Base-by-base conservation (phyloP, 2,329 filamentous ascomycete species). In the Phoma sp. region DNA sequence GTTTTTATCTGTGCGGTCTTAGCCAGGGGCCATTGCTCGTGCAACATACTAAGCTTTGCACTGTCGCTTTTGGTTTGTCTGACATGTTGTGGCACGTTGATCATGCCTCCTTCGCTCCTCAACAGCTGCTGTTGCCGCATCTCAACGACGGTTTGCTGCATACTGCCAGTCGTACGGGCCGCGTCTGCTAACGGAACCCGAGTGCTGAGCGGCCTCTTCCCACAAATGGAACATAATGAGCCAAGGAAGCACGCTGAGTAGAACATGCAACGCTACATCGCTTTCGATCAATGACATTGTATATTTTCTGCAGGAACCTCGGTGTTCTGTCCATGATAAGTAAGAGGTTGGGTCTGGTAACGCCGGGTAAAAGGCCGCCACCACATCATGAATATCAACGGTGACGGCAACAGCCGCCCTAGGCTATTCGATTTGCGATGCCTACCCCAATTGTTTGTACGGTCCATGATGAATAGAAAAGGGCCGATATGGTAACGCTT, bases 391-490 rank as follows among this genome's bases (percentile, higher is more conserved):
- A 18, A 37, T 40, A 42, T 49, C 25, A 45, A 44, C 36, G 33
- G 13, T 40, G n/a, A 22, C 29, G 24, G n/a, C 36, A 24, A 36
- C 30, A 42, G 29, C 30, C 41, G 36, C 41, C 46, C 45, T 45
- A 46, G 41, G 18, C 40, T 55, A 30, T 18, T 23, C 30, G 36
- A 40, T 18, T 44, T 14, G 45, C 32, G 27, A 45, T 37, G 42
- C 40, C 18, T 22, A 36, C 41, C 32, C 36, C 29, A 25, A 29
- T 49, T 40, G 8, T 45, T 29, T 32, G 29, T 18, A 29, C 46
- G 37, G 41, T 50, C 27, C 52, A 33, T 30, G 46, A 55, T 43
- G 41, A 41, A 36, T 14, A 40, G 41, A 55, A 25, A 55, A 55
- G 46, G 52, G 32, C 46, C 52, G 41, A 46, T 9, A 33, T 41